Evolutionary conservation across 805 yeast genomes (phyloP).

Genomic region (Starmerella tilneyi): DNA sequence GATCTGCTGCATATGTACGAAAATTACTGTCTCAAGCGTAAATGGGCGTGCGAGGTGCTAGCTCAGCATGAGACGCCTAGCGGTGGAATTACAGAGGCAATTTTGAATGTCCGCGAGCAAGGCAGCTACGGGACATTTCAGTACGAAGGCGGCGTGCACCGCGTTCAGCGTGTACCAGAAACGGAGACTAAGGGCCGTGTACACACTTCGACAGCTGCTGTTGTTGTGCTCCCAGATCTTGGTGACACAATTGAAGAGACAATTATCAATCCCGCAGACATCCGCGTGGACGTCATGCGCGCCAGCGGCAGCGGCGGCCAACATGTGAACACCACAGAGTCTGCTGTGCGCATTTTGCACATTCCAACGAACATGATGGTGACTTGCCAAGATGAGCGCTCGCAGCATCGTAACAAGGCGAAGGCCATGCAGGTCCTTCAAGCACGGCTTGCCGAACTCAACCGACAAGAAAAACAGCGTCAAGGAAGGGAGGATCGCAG

Average conservation of each 20-base stretch:
- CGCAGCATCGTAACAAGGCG: conserved; percentile 89
- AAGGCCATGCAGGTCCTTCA: conserved; percentile 76
- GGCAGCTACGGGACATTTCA: conserved; percentile 67
- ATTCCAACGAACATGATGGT: conserved; percentile 84
- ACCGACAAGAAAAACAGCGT: conserved; percentile 51
- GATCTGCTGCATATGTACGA: conserved; percentile 76
- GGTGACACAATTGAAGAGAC: conserved; percentile 47
- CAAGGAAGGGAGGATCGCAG: conserved; percentile 58
- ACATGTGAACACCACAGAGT: conserved; percentile 94
- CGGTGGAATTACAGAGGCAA: conserved; percentile 64
- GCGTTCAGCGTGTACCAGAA: conserved; percentile 88
- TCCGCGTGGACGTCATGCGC: conserved; percentile 92
- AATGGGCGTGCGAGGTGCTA: conserved; percentile 58
- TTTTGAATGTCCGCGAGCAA: conserved; percentile 58
- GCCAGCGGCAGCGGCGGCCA: conserved; percentile 97
- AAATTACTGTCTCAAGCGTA: conserved; percentile 50
- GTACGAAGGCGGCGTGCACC: conserved; percentile 88
- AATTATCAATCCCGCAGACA: conserved; percentile 73
- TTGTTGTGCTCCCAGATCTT: conserved; percentile 69
- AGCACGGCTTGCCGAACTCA: conserved; percentile 74
- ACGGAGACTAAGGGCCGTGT: conserved; percentile 91
- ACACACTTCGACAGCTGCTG: conserved; percentile 95
- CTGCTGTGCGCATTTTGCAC: conserved; percentile 90
- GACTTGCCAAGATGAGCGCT: conserved; percentile 85
- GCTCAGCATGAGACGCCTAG: conserved; percentile 47